Conservation (phyloP, 2,329 filamentous ascomycete species). For the Botrytis squamosa region DNA sequence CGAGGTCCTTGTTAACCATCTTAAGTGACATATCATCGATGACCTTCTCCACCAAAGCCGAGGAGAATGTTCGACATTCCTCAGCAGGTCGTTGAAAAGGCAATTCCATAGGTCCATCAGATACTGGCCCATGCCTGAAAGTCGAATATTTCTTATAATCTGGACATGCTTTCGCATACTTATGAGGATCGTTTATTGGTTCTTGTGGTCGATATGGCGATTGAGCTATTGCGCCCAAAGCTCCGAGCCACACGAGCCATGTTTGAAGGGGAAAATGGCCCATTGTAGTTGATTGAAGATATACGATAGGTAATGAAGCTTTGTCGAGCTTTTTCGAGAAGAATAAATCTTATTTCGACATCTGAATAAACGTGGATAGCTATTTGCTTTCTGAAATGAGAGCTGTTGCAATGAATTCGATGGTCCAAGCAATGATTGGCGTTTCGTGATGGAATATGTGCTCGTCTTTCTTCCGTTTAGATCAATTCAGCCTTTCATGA, state of each 20-base stretch:
- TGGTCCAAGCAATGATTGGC: conserved; percentile 8
- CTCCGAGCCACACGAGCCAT: conserved; percentile 17
- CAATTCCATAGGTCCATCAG: conserved; percentile 72
- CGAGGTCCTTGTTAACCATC: conserved; percentile 83
- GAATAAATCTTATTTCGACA: neutral
- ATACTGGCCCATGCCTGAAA: conserved; percentile 66
- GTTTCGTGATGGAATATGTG: neutral
- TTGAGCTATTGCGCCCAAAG: conserved; percentile 17
- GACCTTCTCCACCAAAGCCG: conserved; percentile 80
- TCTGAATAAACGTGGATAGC: neutral
- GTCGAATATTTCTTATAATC: conserved; percentile 40
- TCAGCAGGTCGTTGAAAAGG: conserved; percentile 82
- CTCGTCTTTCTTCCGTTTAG: neutral
- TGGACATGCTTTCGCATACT: conserved; percentile 37
- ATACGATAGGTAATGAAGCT: neutral
- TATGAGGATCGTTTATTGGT: conserved; percentile 5
- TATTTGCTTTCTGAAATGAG: conserved; percentile 1
- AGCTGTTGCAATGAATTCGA: neutral
- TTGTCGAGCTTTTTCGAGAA: neutral
- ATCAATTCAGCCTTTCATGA: no score
- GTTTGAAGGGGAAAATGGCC: neutral
- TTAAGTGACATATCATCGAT: conserved; percentile 77
- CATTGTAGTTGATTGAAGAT: neutral
- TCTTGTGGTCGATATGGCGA: conserved; percentile 16
- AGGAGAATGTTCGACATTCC: conserved; percentile 86